Conservation (phyloP, 208 protist genomes). For the Leishmania turanica region DNA sequence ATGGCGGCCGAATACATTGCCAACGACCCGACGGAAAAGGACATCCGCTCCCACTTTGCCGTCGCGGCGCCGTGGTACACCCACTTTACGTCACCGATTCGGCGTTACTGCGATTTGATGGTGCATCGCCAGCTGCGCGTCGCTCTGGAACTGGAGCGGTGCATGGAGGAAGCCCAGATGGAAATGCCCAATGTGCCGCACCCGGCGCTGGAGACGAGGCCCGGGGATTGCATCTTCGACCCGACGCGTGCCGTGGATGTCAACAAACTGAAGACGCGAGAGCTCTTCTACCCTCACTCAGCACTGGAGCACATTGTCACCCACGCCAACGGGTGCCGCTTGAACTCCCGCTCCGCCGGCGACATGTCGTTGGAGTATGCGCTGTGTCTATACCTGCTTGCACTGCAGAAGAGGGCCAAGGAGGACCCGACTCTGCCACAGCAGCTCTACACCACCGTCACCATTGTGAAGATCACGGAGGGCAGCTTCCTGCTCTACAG, state of each 20-base stretch:
- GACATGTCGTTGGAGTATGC: constrained; percentile 66
- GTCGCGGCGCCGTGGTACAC: constrained; percentile 91
- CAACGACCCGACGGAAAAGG: constrained; percentile 45
- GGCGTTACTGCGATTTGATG: constrained; percentile 93
- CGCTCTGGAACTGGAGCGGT: constrained; percentile 78
- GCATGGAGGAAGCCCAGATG: constrained; percentile 35
- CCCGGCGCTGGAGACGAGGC: constrained; percentile 14
- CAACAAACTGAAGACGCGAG: constrained; percentile 32
- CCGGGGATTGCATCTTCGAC: constrained; percentile 27
- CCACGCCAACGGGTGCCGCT: constrained; percentile 57
- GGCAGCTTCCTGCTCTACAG: constrained; percentile 40
- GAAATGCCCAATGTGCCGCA: constrained; percentile 26
- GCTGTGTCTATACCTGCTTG: constrained; percentile 81
- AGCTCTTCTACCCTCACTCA: constrained; percentile 48
- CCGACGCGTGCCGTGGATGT: constrained; percentile 35
- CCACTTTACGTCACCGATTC: constrained; percentile 96
- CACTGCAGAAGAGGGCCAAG: constrained; percentile 33
- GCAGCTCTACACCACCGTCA: constrained; percentile 22
- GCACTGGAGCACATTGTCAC: constrained; percentile 66
- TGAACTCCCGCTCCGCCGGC: constrained; percentile 50
- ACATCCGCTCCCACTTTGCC: constrained; percentile 83
- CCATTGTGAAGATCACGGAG: constrained; percentile 30
- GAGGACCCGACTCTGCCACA: constrained; percentile 26
- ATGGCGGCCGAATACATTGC: constrained; percentile 80
- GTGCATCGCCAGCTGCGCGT: constrained; percentile 89